phyloP scores from a whole-genome alignment of 305 asterid genomes.

The Solanum hybrid region DNA sequence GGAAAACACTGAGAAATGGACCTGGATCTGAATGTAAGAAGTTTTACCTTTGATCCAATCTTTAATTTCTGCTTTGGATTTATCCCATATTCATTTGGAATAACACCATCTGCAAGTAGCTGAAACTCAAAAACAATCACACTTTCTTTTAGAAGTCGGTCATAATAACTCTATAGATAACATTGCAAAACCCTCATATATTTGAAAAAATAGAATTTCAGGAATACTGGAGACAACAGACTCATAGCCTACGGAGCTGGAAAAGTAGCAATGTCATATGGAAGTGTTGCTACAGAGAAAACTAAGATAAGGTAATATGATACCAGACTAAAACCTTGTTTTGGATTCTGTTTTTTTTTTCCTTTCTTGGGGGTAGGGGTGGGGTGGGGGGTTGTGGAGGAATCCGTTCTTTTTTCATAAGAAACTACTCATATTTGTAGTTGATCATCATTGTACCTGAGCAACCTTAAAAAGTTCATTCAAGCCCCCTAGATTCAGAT shows the following conservation, averaged over 20 bases:
- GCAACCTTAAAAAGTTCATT: conserved; percentile 86
- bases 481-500: conserved; percentile 67
- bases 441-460: conserved; percentile 47
- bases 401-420: neutral
- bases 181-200: neutral
- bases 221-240: neutral
- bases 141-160: neutral
- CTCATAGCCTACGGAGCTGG: neutral
- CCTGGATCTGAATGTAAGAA: neutral
- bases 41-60: conserved; percentile 85
- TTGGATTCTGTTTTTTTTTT: neutral
- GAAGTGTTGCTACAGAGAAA: neutral
- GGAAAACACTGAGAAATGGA: neutral
- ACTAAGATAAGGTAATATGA: neutral
- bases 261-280: neutral
- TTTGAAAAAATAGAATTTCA: neutral
- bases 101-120: conserved; percentile 98
- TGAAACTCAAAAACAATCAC: conserved; percentile 23
- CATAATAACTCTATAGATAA: neutral
- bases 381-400: no score
- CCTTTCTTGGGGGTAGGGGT: neutral
- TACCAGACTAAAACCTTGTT: neutral
- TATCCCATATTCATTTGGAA: conserved; percentile 97
- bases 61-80: conserved; percentile 81
- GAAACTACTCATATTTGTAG: neutral